Evolutionary conservation across 441 rosid species (phyloP).

Genomic region (Syzygium syzygioides): DNA sequence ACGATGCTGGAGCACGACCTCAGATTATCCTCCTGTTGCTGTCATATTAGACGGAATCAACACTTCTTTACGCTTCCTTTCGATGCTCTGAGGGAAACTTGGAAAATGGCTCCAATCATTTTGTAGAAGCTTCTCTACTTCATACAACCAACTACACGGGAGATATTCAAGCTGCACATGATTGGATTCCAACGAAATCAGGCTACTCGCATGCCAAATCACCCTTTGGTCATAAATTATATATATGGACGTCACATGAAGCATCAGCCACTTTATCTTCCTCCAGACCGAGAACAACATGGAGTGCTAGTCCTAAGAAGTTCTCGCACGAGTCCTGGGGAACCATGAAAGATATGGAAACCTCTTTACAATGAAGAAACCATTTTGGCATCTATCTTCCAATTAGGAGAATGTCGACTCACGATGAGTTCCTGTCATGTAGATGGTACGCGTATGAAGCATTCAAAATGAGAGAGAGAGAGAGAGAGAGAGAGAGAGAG

Average conservation of each 20-base stretch:
- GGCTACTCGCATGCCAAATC: neutral
- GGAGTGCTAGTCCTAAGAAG: too few relatives aligned
- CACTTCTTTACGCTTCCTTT: neutral
- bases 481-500: too few relatives aligned
- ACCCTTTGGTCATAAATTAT: neutral
- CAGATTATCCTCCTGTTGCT: neutral
- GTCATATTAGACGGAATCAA: neutral
- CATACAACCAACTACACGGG: rapidly evolving
- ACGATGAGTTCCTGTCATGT: too few relatives aligned
- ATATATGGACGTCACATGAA: rapidly evolving
- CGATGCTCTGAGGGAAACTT: rapidly evolving
- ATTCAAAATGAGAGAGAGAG: too few relatives aligned
- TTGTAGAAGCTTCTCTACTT: neutral
- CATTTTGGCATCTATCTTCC: too few relatives aligned
- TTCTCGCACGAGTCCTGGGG: too few relatives aligned
- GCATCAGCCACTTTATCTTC: neutral
- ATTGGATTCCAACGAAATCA: neutral
- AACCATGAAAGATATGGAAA: too few relatives aligned
- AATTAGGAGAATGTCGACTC: too few relatives aligned
- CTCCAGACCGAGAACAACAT: too few relatives aligned
- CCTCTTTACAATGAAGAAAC: too few relatives aligned
- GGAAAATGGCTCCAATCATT: neutral
- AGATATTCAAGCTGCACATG: neutral
- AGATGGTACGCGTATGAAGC: too few relatives aligned
- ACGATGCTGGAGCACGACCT: neutral